These are phyloP conservation scores for Fraxinus velutina DNA, from an alignment of 305 asterid species.

Conservation along the genomic window DNA sequence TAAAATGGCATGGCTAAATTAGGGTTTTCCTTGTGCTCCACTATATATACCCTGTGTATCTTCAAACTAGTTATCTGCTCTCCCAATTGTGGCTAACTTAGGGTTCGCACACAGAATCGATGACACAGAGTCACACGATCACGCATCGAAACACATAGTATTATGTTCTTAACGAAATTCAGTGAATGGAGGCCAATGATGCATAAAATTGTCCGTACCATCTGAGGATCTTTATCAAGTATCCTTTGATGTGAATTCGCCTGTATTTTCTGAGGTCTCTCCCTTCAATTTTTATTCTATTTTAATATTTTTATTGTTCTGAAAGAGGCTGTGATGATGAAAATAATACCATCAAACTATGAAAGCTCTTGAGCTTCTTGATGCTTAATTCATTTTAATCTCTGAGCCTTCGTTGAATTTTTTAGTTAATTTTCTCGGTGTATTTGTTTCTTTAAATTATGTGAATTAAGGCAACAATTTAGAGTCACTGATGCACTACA, in stretches of 20 bases:
- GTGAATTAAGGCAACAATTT: constrained; percentile 45
- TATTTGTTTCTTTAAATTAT: neutral
- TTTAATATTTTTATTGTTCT: neutral
- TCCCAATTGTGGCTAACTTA: neutral
- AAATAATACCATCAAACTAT: constrained; percentile 40
- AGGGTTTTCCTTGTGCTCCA: neutral
- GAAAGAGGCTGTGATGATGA: constrained; percentile 31
- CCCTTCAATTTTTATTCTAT: neutral
- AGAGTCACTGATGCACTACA: constrained; percentile 66
- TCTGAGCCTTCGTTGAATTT: constrained; percentile 30
- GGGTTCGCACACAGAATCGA: neutral
- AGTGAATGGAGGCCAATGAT: constrained; percentile 40
- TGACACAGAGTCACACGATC: neutral
- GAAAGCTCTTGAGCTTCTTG: constrained; percentile 40
- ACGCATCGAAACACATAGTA: neutral
- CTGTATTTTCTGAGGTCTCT: constrained; percentile 44
- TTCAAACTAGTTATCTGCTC: neutral
- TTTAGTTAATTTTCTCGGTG: neutral
- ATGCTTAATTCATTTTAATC: constrained; percentile 20
- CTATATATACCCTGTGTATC: neutral
- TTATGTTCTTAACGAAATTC: neutral
- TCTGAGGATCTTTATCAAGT: constrained; percentile 34
- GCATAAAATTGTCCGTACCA: constrained; percentile 70
- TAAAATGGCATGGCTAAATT: neutral
- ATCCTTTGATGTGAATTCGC: constrained; percentile 24